Evolutionary conservation across 306 rosid genomes (phyloP).

Genomic region (Sophora flavescens): DNA sequence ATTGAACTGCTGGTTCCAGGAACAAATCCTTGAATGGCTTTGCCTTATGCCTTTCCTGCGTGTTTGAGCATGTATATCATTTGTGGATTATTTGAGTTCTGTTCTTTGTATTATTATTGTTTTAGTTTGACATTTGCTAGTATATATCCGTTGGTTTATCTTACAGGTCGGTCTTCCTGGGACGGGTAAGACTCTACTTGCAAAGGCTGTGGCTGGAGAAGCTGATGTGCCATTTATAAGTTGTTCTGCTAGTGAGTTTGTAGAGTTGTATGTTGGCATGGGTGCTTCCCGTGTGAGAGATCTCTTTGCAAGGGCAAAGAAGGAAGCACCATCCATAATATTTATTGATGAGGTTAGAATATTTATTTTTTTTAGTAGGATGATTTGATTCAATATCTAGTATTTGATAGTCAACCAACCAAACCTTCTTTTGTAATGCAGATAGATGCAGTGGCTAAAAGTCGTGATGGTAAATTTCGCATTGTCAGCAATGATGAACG

Average conservation of each 20-base stretch:
- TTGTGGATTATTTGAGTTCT: constrained; percentile 20
- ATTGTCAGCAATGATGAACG: constrained; percentile 97
- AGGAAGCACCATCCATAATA: constrained; percentile 94
- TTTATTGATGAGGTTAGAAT: constrained; percentile 91
- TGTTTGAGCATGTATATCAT: constrained; percentile 21
- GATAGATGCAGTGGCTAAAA: constrained; percentile 99
- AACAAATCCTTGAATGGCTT: constrained; percentile 29
- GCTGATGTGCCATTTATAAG: constrained; percentile 98
- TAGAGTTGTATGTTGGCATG: constrained; percentile 98
- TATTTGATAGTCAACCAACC: constrained; percentile 24
- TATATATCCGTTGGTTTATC: constrained; percentile 47
- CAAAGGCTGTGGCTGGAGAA: constrained; percentile 99
- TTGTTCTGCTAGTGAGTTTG: constrained; percentile 99
- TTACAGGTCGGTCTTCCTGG: constrained; percentile 99
- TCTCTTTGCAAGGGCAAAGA: constrained; percentile 98
- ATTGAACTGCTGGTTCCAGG: constrained; percentile 16
- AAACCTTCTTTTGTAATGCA: constrained; percentile 51
- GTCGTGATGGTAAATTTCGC: constrained; percentile 97
- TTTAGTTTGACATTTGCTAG: constrained; percentile 27
- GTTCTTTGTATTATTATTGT: constrained; percentile 23
- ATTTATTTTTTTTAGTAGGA: constrained; percentile 17
- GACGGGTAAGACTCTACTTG: constrained; percentile 99
- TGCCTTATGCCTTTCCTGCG: constrained; percentile 1
- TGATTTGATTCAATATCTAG: constrained; percentile 36
- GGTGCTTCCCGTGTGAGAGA: constrained; percentile 99